A percentile compares a stretch with the other conserved stretches of the same genome.
These are phyloP conservation scores for Tulasnella sp. DNA, from an alignment of 768 basidiomycete species.

Conservation along the genomic window DNA sequence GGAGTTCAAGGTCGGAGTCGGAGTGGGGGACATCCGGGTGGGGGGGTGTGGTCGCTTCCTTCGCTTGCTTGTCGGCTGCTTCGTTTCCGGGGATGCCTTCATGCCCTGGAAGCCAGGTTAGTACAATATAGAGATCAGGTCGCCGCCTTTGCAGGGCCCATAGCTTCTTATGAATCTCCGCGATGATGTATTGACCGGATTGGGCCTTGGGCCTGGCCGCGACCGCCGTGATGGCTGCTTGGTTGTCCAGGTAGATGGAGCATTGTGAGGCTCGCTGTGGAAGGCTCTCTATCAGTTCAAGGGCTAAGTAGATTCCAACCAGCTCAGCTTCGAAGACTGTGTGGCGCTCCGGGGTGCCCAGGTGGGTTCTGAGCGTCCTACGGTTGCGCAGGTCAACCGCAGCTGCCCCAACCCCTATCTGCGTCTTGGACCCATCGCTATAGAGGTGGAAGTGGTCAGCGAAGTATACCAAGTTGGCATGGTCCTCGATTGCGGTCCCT, in stretches of 20 bases:
- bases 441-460: slow-evolving; percentile 7
- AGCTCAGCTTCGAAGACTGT: slow-evolving; percentile 5
- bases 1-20: neutral
- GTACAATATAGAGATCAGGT: neutral
- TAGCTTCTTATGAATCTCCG: slow-evolving; percentile 6
- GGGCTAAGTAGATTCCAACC: neutral
- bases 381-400: neutral
- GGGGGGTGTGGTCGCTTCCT: neutral
- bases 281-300: neutral
- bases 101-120: slow-evolving; percentile 16
- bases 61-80: slow-evolving; percentile 11
- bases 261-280: neutral
- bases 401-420: slow-evolving; percentile 1
- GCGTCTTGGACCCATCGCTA: slow-evolving; percentile 21
- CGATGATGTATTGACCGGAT: slow-evolving; percentile 12
- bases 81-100: slow-evolving; percentile 17
- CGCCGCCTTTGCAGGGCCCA: neutral
- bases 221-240: slow-evolving; percentile 9
- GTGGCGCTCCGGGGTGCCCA: neutral
- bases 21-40: neutral
- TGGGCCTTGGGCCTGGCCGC: neutral
- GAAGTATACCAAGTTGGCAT: neutral
- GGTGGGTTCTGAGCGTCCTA: neutral
- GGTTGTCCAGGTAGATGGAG: slow-evolving; percentile 17
- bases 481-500: neutral